A percentile compares a stretch with the other conserved stretches of the same genome.
phyloP scores from a whole-genome alignment of 208 protist genomes.

The Leishmania lainsoni region DNA sequence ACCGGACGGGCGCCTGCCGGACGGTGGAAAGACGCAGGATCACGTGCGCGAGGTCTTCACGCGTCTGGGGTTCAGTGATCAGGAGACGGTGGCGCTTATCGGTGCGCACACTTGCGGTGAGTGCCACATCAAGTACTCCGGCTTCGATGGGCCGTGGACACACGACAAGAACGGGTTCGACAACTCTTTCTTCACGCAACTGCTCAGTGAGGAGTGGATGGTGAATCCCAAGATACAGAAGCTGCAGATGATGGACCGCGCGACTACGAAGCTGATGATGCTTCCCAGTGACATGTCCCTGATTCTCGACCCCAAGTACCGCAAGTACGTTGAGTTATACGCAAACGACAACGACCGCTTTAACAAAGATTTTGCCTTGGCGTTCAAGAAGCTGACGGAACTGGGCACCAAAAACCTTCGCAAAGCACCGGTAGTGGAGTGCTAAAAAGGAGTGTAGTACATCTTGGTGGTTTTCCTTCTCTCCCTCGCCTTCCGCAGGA shows the following conservation, averaged over 20 bases:
- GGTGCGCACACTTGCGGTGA: slow-evolving; percentile 93
- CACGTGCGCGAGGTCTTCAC: slow-evolving; percentile 90
- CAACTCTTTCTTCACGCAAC: slow-evolving; percentile 91
- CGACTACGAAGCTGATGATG: slow-evolving; percentile 93
- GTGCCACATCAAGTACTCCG: slow-evolving; percentile 83
- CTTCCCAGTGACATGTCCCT: slow-evolving; percentile 89
- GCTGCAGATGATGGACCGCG: slow-evolving; percentile 83
- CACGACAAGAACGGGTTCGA: slow-evolving; percentile 87
- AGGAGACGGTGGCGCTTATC: slow-evolving; percentile 93
- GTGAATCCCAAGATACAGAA: slow-evolving; percentile 50
- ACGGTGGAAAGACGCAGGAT: slow-evolving; percentile 68
- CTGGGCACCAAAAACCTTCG: slow-evolving; percentile 45
- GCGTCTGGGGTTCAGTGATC: slow-evolving; percentile 92
- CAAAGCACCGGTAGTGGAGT: slow-evolving; percentile 8
- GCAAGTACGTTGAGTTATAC: slow-evolving; percentile 84
- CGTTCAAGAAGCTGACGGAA: slow-evolving; percentile 83
- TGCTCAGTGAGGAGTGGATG: slow-evolving; percentile 89
- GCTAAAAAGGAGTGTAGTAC: neutral
- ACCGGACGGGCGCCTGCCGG: slow-evolving; percentile 89
- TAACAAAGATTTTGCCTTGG: slow-evolving; percentile 84
- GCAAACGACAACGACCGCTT: slow-evolving; percentile 92
- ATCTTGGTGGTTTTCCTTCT: neutral
- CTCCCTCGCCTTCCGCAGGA: neutral
- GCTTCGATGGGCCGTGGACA: slow-evolving; percentile 93
- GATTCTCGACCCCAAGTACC: slow-evolving; percentile 81